Percentiles rank a stretch among this genome's conserved stretches.
Evolutionary conservation across 148 eudicot genomes (phyloP).

Genomic region (Spergularia bocconei): DNA sequence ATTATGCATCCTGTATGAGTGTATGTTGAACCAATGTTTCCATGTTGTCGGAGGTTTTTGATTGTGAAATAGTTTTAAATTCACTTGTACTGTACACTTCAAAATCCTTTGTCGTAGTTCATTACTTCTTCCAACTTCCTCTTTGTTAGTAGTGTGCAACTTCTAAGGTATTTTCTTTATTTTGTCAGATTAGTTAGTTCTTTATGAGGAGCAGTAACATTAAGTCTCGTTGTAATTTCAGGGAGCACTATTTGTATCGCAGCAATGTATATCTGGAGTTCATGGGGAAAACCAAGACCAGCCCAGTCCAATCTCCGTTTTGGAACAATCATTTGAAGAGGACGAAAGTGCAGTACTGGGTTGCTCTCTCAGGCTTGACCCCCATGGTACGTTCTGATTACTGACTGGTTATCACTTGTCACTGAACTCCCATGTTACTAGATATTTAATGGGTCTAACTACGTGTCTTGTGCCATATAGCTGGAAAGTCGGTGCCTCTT

Average conservation of each 20-base stretch:
- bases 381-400: conserved; percentile 43
- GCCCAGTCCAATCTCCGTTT: conserved; percentile 90
- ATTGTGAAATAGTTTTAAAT: no score
- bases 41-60: neutral
- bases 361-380: conserved; percentile 36
- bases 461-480: conserved; percentile 14
- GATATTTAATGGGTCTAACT: neutral
- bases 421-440: neutral
- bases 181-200: neutral
- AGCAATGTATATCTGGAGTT: conserved; percentile 33
- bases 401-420: neutral
- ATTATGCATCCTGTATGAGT: neutral
- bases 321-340: conserved; percentile 68
- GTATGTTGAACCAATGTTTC: neutral
- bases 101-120: neutral
- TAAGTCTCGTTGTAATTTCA: conserved; percentile 30
- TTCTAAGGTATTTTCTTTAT: neutral
- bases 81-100: no score
- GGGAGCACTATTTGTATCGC: conserved; percentile 40
- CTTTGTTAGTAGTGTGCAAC: neutral
- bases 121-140: neutral
- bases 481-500: conserved; percentile 44
- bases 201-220: neutral
- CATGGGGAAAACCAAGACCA: conserved; percentile 69
- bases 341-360: conserved; percentile 42